Percentiles rank a stretch among this genome's conserved stretches.
phyloP scores from a whole-genome alignment of 345 rosid genomes.

The Eucalyptus sp. region DNA sequence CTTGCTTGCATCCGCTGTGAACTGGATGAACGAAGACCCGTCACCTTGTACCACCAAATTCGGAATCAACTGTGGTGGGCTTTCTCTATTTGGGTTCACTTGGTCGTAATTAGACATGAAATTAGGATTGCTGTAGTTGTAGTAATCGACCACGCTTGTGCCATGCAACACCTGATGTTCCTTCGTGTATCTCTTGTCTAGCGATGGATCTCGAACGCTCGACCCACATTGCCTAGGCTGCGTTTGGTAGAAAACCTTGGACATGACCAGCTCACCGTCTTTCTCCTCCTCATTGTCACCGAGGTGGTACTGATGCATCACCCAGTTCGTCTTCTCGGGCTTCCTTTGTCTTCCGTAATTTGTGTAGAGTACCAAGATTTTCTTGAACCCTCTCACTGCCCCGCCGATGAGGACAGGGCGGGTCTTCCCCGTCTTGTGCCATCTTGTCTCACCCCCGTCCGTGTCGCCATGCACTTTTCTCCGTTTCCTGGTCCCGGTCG shows the following conservation, averaged over 20 bases:
- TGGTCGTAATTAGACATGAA: constrained; percentile 12
- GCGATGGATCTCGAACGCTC: constrained; percentile 1
- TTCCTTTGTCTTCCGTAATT: constrained; percentile 89
- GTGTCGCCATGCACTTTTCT: constrained; percentile 77
- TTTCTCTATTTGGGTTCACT: background rate
- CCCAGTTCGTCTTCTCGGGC: constrained; percentile 97
- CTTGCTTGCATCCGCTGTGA: constrained; percentile 18
- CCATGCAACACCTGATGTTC: background rate
- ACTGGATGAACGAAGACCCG: constrained; percentile 25
- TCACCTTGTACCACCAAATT: constrained; percentile 53
- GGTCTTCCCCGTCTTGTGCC: constrained; percentile 98
- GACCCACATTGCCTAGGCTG: constrained; percentile 90
- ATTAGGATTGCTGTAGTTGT: background rate
- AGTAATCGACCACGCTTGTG: constrained; percentile 11
- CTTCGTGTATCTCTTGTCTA: background rate
- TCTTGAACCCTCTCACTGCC: constrained; percentile 63
- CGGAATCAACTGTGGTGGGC: constrained; percentile 44
- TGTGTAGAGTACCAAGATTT: constrained; percentile 85
- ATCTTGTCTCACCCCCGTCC: constrained; percentile 84
- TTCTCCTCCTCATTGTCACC: constrained; percentile 82
- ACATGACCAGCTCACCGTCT: constrained; percentile 77
- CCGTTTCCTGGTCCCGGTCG: constrained; percentile 88
- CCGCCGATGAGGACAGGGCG: constrained; percentile 55
- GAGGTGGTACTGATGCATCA: constrained; percentile 95
- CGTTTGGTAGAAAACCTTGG: constrained; percentile 91